Evolutionary conservation across 768 basidiomycete genomes (phyloP).

Genomic region (Auricularia cornea): DNA sequence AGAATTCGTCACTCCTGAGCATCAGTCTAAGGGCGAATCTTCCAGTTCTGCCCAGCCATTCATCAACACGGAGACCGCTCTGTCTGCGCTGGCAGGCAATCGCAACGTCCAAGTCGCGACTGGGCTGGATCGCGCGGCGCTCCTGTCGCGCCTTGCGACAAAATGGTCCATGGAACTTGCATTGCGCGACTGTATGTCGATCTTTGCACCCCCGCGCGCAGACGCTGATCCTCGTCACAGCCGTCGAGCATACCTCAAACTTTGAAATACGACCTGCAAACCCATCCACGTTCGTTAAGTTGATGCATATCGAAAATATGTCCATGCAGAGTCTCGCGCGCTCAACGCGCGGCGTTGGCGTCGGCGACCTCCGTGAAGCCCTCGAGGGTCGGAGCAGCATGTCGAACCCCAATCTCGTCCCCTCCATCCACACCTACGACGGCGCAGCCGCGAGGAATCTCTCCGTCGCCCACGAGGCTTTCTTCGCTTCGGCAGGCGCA

Average conservation of each 20-base stretch:
- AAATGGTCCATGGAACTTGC: conserved; percentile 73
- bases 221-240: conserved; percentile 27
- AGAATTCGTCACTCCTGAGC: conserved; percentile 29
- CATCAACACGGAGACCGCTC: conserved; percentile 44
- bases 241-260: conserved; percentile 43
- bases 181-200: conserved; percentile 47
- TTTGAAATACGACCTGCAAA: conserved; percentile 61
- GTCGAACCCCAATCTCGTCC: conserved; percentile 68
- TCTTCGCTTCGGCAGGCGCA: conserved; percentile 4
- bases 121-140: conserved; percentile 47
- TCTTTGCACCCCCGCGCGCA: too few species aligned
- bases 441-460: conserved; percentile 42
- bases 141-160: conserved; percentile 45
- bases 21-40: conserved; percentile 12
- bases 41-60: conserved; percentile 27
- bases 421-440: conserved; percentile 35
- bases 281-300: conserved; percentile 63
- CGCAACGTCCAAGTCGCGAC: conserved; percentile 52
- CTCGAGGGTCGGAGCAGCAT: conserved; percentile 77
- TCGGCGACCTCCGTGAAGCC: conserved; percentile 81
- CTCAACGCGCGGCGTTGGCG: conserved; percentile 73
- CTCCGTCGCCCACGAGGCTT: conserved; percentile 30
- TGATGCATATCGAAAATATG: conserved; percentile 88
- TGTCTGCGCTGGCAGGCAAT: conserved; percentile 48
- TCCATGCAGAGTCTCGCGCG: conserved; percentile 79